Evolutionary conservation across 108 stramenopile genomes (phyloP), one percentile per base, ranked within the genome.

Genomic region (Nitzschia palea): DNA sequence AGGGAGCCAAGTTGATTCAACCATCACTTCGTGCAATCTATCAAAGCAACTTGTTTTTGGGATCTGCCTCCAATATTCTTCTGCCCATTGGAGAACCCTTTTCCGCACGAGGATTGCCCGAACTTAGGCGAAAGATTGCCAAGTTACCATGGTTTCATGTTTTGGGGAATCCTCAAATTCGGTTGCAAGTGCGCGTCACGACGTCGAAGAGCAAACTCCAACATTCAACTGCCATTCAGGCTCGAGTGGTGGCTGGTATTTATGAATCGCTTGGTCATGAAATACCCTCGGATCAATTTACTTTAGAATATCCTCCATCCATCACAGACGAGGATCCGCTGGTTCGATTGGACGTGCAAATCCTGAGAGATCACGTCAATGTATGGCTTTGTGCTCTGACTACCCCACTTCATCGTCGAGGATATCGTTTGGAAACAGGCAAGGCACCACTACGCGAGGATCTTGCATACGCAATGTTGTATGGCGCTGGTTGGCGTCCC

Each of bases 361-460:
- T 92, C 20, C 47, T 68, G 27, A 47, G 71, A 37, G 87, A 92
- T 69, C 56, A 80, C 40, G 86, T 89, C 2, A 76, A 84, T 35
- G 35, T 92, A 9, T 89, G 73, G 18, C 33, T 89, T 4, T 79
- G 80, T 57, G 71, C 86, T 33, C 79, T 76, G 10, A 70, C 65
- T 18, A 74, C 80, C 0, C 89, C 89, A 9, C 50, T 92, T 44
- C 90, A 92, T 61, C 72, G 67, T 70, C 55, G 90, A 55, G 90
- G 88, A 23, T 92, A 92, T 74, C 77, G 88, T 37, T 58, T 83
- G 48, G 43, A 85, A 42, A 75, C 80, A 17, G 67, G 65, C 48
- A 89, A 86, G 65, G 90, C 90, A 37, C 90, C 90, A 14, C 62
- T 92, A 29, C 82, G 90, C 44, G 90, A 92, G 74, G 90, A 92